Evolutionary conservation across 345 rosid species (phyloP).

Genomic region (Punica granatum): DNA sequence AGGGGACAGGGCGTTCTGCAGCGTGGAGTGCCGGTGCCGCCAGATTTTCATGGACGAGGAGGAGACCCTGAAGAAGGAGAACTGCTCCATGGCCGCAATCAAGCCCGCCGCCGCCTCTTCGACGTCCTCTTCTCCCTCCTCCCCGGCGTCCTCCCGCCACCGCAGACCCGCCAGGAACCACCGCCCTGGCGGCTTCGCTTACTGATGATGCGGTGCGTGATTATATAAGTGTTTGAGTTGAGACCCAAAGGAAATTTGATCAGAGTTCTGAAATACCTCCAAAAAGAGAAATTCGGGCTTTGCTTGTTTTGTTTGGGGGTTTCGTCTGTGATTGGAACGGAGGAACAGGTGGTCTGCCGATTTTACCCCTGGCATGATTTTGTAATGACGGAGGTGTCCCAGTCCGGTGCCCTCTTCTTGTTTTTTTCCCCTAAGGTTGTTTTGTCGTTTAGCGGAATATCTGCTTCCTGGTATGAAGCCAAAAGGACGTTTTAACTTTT

Average conservation of each 20-base stretch:
- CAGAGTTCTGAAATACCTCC: too few relatives aligned
- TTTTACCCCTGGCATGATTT: constrained; percentile 5
- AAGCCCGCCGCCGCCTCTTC: constrained; percentile 21
- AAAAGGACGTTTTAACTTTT: constrained; percentile 16
- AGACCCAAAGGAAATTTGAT: neutral
- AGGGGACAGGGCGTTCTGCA: constrained; percentile 80
- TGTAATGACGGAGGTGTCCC: constrained; percentile 21
- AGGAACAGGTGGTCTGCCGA: neutral
- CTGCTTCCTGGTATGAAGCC: constrained; percentile 26
- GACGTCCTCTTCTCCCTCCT: constrained; percentile 25
- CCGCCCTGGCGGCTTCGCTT: constrained; percentile 46
- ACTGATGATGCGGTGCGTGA: constrained; percentile 18
- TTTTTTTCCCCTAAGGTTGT: too few relatives aligned
- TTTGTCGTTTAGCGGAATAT: neutral
- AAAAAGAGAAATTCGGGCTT: too few relatives aligned
- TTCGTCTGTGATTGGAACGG: too few relatives aligned
- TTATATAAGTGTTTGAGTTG: neutral
- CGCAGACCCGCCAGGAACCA: constrained; percentile 42
- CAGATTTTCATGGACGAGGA: constrained; percentile 84
- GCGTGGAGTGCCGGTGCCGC: constrained; percentile 86
- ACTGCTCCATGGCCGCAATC: constrained; percentile 38
- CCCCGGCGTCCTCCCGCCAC: constrained; percentile 17
- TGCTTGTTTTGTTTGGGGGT: too few relatives aligned
- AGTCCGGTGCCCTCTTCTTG: constrained; percentile 12
- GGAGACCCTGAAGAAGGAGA: constrained; percentile 35